These are phyloP conservation scores for Aaosphaeria arxii DNA, from an alignment of 2,329 filamentous ascomycete species.

Conservation along the genomic window DNA sequence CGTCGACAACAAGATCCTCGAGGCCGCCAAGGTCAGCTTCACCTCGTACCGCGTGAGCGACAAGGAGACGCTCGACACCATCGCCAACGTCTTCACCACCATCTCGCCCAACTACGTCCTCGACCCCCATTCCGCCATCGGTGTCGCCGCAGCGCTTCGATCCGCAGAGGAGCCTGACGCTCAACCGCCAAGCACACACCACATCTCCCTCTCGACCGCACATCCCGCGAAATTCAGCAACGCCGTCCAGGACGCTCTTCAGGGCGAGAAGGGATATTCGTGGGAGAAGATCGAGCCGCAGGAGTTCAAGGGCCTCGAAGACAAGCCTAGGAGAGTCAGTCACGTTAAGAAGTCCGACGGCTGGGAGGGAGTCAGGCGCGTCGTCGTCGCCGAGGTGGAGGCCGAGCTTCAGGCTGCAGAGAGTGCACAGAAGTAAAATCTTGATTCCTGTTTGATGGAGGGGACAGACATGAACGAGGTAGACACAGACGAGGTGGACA, in stretches of 20 bases:
- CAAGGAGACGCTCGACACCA: conserved; percentile 47
- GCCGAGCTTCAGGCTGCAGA: conserved; percentile 34
- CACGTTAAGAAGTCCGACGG: conserved; percentile 61
- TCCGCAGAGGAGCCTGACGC: conserved; percentile 58
- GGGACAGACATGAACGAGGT: too few relatives aligned
- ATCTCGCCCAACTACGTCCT: conserved; percentile 66
- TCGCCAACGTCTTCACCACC: conserved; percentile 48
- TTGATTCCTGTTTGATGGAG: not conserved
- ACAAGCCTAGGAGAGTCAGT: conserved; percentile 71
- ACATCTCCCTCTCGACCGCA: conserved; percentile 87
- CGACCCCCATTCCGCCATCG: conserved; percentile 90
- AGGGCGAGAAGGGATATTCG: conserved; percentile 67
- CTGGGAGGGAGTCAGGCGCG: conserved; percentile 71
- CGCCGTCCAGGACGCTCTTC: conserved; percentile 78
- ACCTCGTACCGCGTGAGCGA: conserved; percentile 71
- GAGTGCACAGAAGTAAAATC: not conserved
- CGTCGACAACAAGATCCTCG: conserved; percentile 71
- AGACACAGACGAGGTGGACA: too few relatives aligned
- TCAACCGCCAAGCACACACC: conserved; percentile 50
- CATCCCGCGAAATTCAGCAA: conserved; percentile 93
- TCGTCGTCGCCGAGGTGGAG: conserved; percentile 72
- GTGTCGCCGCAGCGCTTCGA: conserved; percentile 71
- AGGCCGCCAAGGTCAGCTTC: conserved; percentile 70
- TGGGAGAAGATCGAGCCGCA: conserved; percentile 76
- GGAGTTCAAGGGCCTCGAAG: conserved; percentile 77